phyloP scores from a whole-genome alignment of 2,329 filamentous ascomycete species.

The Pseudopyricularia cyperi region DNA sequence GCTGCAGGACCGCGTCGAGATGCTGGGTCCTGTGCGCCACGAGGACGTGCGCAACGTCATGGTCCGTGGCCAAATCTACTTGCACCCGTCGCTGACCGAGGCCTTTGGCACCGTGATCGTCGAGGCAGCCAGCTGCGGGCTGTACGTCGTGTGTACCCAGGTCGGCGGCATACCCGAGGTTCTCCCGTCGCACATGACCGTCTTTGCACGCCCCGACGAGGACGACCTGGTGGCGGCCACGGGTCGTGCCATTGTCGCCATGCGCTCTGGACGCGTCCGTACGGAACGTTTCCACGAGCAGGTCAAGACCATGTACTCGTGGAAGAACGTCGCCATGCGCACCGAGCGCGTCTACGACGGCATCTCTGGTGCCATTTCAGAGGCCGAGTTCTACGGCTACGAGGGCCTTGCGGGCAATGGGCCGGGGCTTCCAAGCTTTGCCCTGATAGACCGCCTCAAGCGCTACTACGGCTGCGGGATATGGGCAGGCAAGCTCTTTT shows the following conservation, averaged over 20 bases:
- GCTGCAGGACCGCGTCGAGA: slow-evolving; percentile 82
- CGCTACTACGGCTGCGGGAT: slow-evolving; percentile 96
- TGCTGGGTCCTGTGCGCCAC: slow-evolving; percentile 84
- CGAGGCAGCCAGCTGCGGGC: slow-evolving; percentile 85
- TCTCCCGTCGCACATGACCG: slow-evolving; percentile 89
- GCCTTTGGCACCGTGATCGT: slow-evolving; percentile 97
- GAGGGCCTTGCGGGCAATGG: slow-evolving; percentile 25
- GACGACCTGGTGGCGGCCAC: slow-evolving; percentile 88
- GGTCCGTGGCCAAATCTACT: slow-evolving; percentile 91
- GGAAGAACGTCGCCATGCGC: slow-evolving; percentile 86
- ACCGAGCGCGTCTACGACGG: slow-evolving; percentile 94
- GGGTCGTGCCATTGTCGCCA: slow-evolving; percentile 71
- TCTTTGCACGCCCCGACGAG: slow-evolving; percentile 92
- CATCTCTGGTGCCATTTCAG: slow-evolving; percentile 73
- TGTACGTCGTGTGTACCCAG: slow-evolving; percentile 93
- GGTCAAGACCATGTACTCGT: slow-evolving; percentile 97
- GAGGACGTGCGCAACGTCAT: slow-evolving; percentile 97
- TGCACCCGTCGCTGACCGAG: slow-evolving; percentile 89
- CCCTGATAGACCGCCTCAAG: slow-evolving; percentile 88
- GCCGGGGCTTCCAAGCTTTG: slow-evolving; percentile 67
- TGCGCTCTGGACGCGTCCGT: slow-evolving; percentile 75
- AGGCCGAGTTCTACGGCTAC: slow-evolving; percentile 80
- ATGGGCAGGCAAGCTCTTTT: slow-evolving; percentile 97
- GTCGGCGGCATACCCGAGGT: slow-evolving; percentile 97
- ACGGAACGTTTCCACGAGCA: slow-evolving; percentile 94